Evolutionary conservation across 2,329 filamentous ascomycete species (phyloP).

Genomic region (Neopestalotiopsis sp.): DNA sequence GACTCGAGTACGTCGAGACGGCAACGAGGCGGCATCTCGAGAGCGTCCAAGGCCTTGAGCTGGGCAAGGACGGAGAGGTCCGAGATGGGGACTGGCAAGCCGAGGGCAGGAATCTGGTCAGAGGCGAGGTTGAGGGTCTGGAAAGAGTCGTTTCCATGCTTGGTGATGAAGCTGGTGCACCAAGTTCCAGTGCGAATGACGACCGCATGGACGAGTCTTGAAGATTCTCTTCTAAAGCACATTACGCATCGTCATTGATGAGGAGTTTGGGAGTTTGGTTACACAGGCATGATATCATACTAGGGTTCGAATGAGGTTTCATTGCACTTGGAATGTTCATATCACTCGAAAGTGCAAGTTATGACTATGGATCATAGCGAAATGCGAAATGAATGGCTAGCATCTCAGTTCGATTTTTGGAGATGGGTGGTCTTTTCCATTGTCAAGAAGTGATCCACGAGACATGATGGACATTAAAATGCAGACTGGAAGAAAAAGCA

Average conservation of each 20-base stretch:
- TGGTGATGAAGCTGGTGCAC: constrained; percentile 35
- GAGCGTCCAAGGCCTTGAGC: constrained; percentile 68
- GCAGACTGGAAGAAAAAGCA: no score
- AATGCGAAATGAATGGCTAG: neutral
- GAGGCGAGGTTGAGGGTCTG: constrained; percentile 62
- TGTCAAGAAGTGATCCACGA: no score
- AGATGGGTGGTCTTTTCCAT: no score
- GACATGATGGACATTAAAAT: no score
- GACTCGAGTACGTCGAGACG: constrained; percentile 82
- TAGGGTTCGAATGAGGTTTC: neutral
- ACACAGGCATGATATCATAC: neutral
- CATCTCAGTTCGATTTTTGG: neutral
- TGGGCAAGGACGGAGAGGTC: constrained; percentile 65
- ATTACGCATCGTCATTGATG: neutral
- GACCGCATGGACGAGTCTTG: constrained; percentile 36
- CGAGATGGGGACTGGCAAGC: constrained; percentile 70
- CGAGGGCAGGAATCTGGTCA: constrained; percentile 53
- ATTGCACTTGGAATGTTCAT: neutral
- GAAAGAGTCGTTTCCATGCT: constrained; percentile 57
- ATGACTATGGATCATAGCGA: neutral
- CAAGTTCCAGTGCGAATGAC: constrained; percentile 6
- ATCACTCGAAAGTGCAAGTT: neutral
- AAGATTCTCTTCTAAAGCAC: neutral
- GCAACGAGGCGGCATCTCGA: constrained; percentile 81
- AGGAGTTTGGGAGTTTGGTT: neutral